These are phyloP conservation scores for Xylaria flabelliformis DNA, from an alignment of 495 filamentous ascomycete genomes.

Conservation along the genomic window DNA sequence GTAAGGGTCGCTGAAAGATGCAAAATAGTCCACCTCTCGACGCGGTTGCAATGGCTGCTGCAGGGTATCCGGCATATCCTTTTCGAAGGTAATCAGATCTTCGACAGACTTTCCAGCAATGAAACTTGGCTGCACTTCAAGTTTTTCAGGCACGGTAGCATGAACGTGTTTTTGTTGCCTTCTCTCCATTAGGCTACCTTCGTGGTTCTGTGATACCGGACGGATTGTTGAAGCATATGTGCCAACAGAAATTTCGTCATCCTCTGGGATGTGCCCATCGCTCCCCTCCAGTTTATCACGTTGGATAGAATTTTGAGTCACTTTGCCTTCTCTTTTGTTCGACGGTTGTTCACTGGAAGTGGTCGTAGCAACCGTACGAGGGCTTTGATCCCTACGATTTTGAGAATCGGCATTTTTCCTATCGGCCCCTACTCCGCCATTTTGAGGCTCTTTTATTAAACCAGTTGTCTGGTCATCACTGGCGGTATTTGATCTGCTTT, in stretches of 20 bases:
- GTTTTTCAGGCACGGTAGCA: neutral
- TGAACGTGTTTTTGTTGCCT: slow-evolving; percentile 27
- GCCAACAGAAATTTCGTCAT: slow-evolving; percentile 34
- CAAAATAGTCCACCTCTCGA: slow-evolving; percentile 38
- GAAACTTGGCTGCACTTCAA: neutral
- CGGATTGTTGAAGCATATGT: slow-evolving; percentile 39
- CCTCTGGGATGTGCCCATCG: slow-evolving; percentile 29
- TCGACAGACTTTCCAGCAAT: slow-evolving; percentile 8
- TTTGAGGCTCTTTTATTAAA: neutral
- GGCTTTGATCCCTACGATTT: slow-evolving; percentile 9
- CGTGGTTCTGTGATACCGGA: slow-evolving; percentile 33
- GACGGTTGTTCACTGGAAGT: neutral
- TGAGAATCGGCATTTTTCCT: neutral
- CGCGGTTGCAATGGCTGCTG: slow-evolving; percentile 29
- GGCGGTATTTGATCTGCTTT: neutral
- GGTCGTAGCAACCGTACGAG: neutral
- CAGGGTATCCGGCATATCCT: slow-evolving; percentile 10
- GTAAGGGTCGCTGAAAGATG: slow-evolving; percentile 38
- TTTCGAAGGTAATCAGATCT: slow-evolving; percentile 26
- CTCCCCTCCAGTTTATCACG: neutral
- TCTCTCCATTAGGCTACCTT: slow-evolving; percentile 20
- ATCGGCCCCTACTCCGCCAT: neutral
- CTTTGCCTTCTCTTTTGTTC: neutral
- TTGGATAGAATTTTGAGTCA: slow-evolving; percentile 1
- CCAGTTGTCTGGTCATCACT: slow-evolving; percentile 5